phyloP scores from a whole-genome alignment of 2,329 filamentous ascomycete species.

The Stagonosporopsis rhizophila region DNA sequence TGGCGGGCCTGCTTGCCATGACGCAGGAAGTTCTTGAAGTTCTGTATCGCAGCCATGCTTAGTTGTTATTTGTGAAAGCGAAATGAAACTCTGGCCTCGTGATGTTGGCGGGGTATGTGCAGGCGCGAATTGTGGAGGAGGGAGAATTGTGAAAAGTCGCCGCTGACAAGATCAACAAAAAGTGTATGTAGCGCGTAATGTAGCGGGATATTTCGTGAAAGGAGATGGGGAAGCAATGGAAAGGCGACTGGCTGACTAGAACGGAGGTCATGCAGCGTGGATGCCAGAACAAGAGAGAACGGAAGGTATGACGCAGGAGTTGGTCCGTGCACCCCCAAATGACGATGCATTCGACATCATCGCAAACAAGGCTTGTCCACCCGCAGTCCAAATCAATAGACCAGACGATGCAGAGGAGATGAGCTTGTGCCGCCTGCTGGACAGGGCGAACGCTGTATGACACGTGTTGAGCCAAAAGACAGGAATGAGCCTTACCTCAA shows the following conservation, averaged over 20 bases:
- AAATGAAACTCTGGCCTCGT: constrained; percentile 22
- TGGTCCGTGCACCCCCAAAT: constrained; percentile 26
- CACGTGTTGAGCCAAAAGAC: constrained; percentile 1
- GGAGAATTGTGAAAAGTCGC: constrained; percentile 17
- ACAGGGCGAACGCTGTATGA: neutral
- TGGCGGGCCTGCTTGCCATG: constrained; percentile 94
- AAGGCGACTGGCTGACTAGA: constrained; percentile 27
- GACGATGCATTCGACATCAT: constrained; percentile 39
- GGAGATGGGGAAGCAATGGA: constrained; percentile 20
- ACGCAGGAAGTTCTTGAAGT: constrained; percentile 97
- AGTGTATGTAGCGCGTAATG: constrained; percentile 22
- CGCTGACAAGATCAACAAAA: constrained; percentile 29
- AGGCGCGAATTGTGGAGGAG: constrained; percentile 22
- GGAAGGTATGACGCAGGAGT: constrained; percentile 26
- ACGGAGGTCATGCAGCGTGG: constrained; percentile 32
- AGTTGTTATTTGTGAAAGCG: constrained; percentile 22
- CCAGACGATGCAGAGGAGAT: constrained; percentile 19
- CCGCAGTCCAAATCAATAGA: constrained; percentile 16
- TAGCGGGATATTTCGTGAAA: constrained; percentile 21
- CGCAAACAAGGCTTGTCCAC: constrained; percentile 13
- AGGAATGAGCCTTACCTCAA: constrained; percentile 40
- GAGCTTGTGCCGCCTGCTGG: constrained; percentile 14
- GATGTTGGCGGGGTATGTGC: constrained; percentile 27
- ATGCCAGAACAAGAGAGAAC: constrained; percentile 33
- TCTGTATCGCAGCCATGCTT: constrained; percentile 79